A percentile compares a stretch with the other conserved stretches of the same genome.
Conservation (phyloP, 2,329 filamentous ascomycete genomes). For the Leptographium galeiforme region DNA sequence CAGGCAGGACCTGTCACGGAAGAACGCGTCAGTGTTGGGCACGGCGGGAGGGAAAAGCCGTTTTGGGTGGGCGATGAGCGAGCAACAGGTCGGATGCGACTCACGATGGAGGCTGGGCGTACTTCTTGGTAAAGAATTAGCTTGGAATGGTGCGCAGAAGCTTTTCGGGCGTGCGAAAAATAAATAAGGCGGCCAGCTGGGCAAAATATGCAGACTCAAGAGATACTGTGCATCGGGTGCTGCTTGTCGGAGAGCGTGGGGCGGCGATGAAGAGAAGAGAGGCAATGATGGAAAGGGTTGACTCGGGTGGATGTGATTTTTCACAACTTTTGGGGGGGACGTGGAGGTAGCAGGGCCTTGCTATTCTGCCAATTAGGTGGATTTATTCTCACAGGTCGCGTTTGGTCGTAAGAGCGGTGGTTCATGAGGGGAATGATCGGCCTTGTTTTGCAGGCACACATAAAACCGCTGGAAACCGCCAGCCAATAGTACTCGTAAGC, state of each 20-base stretch:
- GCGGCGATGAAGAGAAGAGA: not conserved
- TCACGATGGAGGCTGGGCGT: not conserved
- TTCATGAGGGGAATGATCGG: not conserved
- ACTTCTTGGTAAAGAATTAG: not conserved
- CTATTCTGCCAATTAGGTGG: conserved; percentile 1
- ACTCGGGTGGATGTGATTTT: conserved; percentile 1
- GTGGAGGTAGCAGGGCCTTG: not conserved
- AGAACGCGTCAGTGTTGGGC: not conserved
- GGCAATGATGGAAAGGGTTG: not conserved
- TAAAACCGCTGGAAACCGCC: not conserved
- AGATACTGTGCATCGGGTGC: not conserved
- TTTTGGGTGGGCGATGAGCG: not conserved
- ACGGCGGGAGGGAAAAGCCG: not conserved
- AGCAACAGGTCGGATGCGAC: not conserved
- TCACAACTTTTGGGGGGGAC: conserved; percentile 1
- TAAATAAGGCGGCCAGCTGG: not conserved
- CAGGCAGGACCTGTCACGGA: not conserved
- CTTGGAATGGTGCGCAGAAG: not conserved
- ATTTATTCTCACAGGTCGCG: not conserved
- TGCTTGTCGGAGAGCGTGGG: not conserved
- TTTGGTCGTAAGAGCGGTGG: not conserved
- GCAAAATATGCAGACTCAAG: not conserved
- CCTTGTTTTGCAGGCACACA: conserved; percentile 1
- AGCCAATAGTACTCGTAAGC: not conserved
- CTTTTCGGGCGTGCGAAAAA: not conserved